These are phyloP conservation scores for Talaromyces sp. DNA, from an alignment of 2,329 filamentous ascomycete species.

Conservation along the genomic window DNA sequence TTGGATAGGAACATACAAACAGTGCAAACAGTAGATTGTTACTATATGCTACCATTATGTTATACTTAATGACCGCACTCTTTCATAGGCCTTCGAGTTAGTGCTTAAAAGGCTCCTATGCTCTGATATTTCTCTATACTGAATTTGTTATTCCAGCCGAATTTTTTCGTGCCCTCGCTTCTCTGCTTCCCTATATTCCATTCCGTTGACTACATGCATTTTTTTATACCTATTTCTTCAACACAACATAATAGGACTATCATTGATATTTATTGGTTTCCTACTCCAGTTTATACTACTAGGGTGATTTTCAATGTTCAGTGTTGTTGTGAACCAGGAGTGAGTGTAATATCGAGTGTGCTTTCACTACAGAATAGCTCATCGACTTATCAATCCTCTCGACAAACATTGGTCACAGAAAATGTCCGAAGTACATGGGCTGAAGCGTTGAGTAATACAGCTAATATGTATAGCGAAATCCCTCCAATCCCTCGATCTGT, in stretches of 20 bases:
- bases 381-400: too few relatives aligned
- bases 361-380: too few relatives aligned
- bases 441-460: not conserved
- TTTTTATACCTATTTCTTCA: too few relatives aligned
- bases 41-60: not conserved
- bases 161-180: not conserved
- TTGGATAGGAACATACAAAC: not conserved
- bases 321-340: too few relatives aligned
- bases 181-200: not conserved
- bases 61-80: not conserved
- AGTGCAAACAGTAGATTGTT: not conserved
- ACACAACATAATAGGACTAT: too few relatives aligned
- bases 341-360: too few relatives aligned
- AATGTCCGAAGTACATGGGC: not conserved
- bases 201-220: not conserved
- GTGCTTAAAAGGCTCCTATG: not conserved
- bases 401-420: not conserved
- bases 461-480: conserved; percentile 33
- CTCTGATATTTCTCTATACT: not conserved
- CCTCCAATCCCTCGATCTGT: conserved; percentile 28
- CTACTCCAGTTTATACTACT: too few relatives aligned
- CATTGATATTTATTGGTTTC: too few relatives aligned
- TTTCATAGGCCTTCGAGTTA: not conserved
- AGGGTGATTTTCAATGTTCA: too few relatives aligned
- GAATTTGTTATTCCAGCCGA: not conserved